These are phyloP conservation scores for Ailanthus altissimus DNA, from an alignment of 345 rosid species.

Conservation along the genomic window DNA sequence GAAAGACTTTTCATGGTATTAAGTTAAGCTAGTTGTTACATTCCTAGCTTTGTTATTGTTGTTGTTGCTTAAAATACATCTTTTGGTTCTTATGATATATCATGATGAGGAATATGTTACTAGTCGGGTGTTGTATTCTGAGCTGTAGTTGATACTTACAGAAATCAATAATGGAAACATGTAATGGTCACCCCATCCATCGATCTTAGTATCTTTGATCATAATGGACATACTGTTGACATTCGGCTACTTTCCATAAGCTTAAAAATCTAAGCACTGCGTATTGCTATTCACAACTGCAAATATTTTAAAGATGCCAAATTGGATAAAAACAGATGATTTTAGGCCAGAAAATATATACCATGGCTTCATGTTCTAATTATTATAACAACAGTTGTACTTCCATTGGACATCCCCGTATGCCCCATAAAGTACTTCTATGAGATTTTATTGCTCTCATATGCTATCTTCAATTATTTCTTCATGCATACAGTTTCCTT, in stretches of 20 bases:
- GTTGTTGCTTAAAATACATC: background rate
- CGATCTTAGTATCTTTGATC: background rate
- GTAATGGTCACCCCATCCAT: background rate
- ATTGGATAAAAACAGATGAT: no score
- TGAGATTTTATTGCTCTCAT: no score
- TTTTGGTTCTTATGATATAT: background rate
- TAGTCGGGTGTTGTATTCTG: background rate
- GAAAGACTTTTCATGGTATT: constrained; percentile 76
- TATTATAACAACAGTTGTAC: no score
- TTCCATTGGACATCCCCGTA: no score
- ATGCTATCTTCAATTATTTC: no score
- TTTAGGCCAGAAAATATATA: no score
- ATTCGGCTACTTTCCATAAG: background rate
- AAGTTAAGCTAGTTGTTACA: background rate
- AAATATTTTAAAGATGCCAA: no score
- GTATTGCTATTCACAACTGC: no score
- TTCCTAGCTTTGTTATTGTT: background rate
- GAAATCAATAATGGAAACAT: background rate
- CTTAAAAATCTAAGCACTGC: background rate
- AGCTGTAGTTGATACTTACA: background rate
- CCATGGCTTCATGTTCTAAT: no score
- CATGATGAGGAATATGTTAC: background rate
- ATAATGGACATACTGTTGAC: no score
- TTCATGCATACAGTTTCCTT: no score
- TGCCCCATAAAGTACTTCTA: no score